A percentile compares a stretch with the other conserved stretches of the same genome.
phyloP scores from a whole-genome alignment of 2,329 filamentous ascomycete species.

The Arthroderma sp. region DNA sequence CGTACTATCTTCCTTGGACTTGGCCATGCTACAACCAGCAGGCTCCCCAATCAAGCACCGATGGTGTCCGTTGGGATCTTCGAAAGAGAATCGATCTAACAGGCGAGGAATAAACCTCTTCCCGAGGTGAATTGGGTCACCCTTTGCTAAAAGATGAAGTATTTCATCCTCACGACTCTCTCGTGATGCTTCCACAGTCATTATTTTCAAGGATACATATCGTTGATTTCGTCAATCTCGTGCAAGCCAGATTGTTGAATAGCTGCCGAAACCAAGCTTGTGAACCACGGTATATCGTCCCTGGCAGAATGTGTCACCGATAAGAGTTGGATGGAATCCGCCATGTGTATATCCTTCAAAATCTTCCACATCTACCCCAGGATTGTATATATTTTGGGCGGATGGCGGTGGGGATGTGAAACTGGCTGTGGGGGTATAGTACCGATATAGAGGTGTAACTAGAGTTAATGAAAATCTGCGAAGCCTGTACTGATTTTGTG shows the following conservation, averaged over 20 bases:
- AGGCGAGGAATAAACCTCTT: constrained; percentile 5
- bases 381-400: constrained; percentile 3
- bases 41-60: constrained; percentile 9
- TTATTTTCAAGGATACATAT: constrained; percentile 15
- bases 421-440: no score
- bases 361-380: constrained; percentile 10
- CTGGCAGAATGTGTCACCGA: constrained; percentile 10
- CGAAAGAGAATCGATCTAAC: constrained; percentile 9
- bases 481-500: no score
- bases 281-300: constrained; percentile 11
- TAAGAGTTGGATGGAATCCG: constrained; percentile 22
- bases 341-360: constrained; percentile 19
- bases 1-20: constrained; percentile 10
- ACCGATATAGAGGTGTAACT: no score
- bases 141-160: constrained; percentile 6
- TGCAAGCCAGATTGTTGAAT: constrained; percentile 9
- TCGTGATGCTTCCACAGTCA: constrained; percentile 7
- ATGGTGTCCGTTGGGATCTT: constrained; percentile 11
- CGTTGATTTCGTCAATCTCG: constrained; percentile 7
- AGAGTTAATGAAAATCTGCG: no score
- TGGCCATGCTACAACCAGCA: constrained; percentile 9
- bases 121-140: not conserved
- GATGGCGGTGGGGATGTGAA: no score
- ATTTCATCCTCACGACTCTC: constrained; percentile 6
- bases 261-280: constrained; percentile 10